These are phyloP conservation scores for Solanum appendiculatum DNA, from an alignment of 257 asterid genomes.

Conservation along the genomic window DNA sequence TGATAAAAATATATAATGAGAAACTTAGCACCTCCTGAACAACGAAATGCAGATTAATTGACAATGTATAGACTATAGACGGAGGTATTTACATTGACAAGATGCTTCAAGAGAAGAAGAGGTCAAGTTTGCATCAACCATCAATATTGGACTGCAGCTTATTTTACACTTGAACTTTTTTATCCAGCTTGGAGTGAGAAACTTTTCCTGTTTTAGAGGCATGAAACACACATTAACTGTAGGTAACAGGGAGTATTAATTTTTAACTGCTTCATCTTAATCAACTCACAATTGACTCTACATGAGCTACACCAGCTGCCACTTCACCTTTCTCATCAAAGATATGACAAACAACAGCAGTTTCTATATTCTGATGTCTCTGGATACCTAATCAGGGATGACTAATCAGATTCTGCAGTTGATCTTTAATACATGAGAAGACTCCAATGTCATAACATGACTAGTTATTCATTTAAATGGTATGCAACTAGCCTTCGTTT, in stretches of 20 bases:
- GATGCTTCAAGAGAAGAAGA: conserved; percentile 56
- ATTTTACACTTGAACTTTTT: conserved; percentile 46
- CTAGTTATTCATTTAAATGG: background rate
- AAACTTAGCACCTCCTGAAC: background rate
- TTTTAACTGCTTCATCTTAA: background rate
- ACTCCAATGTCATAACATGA: background rate
- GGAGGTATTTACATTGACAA: conserved; percentile 38
- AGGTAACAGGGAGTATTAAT: background rate
- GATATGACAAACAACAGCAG: conserved; percentile 64
- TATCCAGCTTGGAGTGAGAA: conserved; percentile 78
- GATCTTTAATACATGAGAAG: background rate
- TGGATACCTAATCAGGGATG: conserved; percentile 50
- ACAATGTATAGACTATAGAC: background rate
- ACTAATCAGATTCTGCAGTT: background rate
- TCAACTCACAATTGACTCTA: conserved; percentile 63
- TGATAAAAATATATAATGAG: background rate
- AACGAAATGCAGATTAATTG: background rate
- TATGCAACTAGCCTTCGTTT: background rate
- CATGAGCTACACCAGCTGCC: conserved; percentile 88
- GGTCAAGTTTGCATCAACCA: conserved; percentile 88
- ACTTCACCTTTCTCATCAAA: conserved; percentile 81
- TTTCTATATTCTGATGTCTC: conserved; percentile 50
- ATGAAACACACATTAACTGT: conserved; percentile 1
- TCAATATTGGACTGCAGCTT: conserved; percentile 51
- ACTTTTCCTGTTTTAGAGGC: conserved; percentile 55